These are phyloP conservation scores for Hypoxylon rubiginosum DNA, from an alignment of 2,329 filamentous ascomycete genomes.

Conservation along the genomic window DNA sequence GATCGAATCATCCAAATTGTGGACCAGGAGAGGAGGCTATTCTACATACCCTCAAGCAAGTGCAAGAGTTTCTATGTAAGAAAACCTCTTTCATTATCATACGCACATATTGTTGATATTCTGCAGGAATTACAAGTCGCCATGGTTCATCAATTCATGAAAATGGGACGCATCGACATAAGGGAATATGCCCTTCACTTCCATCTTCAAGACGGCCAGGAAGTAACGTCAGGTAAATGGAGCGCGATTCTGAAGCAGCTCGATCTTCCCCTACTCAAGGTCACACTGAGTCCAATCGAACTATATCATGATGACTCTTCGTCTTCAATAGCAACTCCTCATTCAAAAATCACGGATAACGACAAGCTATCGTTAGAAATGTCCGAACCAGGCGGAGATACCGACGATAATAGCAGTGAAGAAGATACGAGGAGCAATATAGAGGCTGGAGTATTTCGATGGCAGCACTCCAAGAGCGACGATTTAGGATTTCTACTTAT, in stretches of 20 bases:
- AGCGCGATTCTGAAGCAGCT: background rate
- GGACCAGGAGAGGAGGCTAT: background rate
- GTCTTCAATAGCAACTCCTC: background rate
- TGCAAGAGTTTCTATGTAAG: constrained; percentile 1
- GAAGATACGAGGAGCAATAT: background rate
- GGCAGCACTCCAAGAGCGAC: background rate
- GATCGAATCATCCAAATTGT: background rate
- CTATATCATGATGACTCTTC: background rate
- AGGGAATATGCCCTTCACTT: background rate
- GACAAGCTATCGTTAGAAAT: background rate
- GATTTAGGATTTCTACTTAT: background rate
- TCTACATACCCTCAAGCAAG: background rate
- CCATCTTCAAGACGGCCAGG: background rate
- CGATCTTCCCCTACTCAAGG: background rate
- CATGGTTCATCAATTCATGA: background rate
- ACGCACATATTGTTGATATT: background rate
- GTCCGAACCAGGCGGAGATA: background rate
- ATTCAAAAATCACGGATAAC: background rate
- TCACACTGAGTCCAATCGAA: background rate
- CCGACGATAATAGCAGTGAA: background rate
- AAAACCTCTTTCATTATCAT: background rate
- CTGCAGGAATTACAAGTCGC: background rate
- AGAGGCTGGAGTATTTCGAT: background rate
- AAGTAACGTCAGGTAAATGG: background rate
- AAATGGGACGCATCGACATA: background rate